Evolutionary conservation across 345 rosid species (phyloP).

Genomic region (Melaleuca quinquenervia): DNA sequence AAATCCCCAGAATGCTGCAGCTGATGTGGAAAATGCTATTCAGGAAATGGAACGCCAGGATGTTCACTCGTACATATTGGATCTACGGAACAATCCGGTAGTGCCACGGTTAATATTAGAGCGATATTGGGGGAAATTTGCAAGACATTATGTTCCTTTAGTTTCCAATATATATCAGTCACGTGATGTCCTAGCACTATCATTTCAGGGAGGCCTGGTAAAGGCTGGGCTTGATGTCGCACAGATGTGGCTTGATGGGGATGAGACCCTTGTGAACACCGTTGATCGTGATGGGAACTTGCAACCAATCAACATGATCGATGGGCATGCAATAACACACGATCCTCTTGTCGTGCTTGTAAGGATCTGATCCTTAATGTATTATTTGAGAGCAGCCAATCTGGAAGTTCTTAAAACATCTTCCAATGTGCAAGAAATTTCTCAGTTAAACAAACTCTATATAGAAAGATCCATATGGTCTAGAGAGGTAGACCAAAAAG

Average conservation of each 20-base stretch:
- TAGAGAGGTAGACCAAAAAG: not conserved
- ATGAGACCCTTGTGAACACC: conserved; percentile 82
- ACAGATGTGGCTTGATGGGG: conserved; percentile 83
- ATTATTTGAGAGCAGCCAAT: not conserved
- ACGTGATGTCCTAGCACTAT: not conserved
- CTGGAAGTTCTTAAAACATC: not conserved
- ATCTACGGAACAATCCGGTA: conserved; percentile 84
- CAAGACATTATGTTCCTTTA: not conserved
- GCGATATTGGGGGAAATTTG: not conserved
- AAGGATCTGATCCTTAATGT: conserved; percentile 11
- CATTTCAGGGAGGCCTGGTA: conserved; percentile 74
- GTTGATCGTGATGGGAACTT: conserved; percentile 70
- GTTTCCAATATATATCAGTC: not conserved
- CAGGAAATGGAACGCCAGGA: conserved; percentile 68
- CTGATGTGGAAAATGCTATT: conserved; percentile 58
- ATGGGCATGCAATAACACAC: conserved; percentile 80
- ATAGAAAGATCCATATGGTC: not conserved
- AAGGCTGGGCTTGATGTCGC: conserved; percentile 91
- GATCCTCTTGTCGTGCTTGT: conserved; percentile 91
- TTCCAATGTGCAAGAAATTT: not conserved
- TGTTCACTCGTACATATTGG: conserved; percentile 73
- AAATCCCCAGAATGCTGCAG: conserved; percentile 60
- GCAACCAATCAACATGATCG: conserved; percentile 58
- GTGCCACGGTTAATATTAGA: not conserved
- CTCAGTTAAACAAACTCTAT: not conserved